Base-by-base conservation (phyloP, 2,329 filamentous ascomycete genomes). In the Epichloe gansuensis region DNA sequence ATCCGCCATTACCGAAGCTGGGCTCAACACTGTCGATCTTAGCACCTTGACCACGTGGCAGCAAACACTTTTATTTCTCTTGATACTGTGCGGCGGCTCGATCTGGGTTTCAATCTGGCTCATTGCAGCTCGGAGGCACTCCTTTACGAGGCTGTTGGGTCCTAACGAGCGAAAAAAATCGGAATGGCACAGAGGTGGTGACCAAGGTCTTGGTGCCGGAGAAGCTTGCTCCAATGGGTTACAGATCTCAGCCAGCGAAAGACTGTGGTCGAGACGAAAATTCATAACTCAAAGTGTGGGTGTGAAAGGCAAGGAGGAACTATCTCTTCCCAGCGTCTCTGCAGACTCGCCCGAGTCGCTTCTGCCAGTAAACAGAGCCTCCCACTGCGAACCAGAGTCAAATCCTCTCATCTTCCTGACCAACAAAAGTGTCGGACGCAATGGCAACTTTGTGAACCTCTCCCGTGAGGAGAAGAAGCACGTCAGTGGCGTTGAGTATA, bases 61-160 rank as follows among this genome's bases (percentile, higher is more conserved):
- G 63, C 85, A 88, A 63, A 67, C 78, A 31, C 66, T 85, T 40
- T 70, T 88, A 9, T 85, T 82, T 58, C 53, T 82, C 3, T 69
- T 86, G 42, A 82, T 87, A 55, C 70, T 87, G 45, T 62, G 84
- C 6, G 85, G 85, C 1, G 81, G 81, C 51, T 72, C 78, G 12
- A 78, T 87, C n/a, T 80, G 82, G 61, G 80, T 87, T 2, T 83
- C 78, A 1, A 76, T 78, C 36, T 79, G 77, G 56, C 83, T 85
- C 3, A 75, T 87, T 3, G 66, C 76, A 46, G 74, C 81, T 7
- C 71, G 83, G 40, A 79, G 76, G 58, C 69, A 71, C 53, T 79
- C 78, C 11, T 87, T 87, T 57, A 77, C 85, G 63, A 71, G 69
- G 53, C 75, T 78, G 21, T 81, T 86, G 54, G 67, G 75, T 51